Evolutionary conservation across 108 stramenopile genomes (phyloP).

Genomic region (Nannochloropsis gaditana): DNA sequence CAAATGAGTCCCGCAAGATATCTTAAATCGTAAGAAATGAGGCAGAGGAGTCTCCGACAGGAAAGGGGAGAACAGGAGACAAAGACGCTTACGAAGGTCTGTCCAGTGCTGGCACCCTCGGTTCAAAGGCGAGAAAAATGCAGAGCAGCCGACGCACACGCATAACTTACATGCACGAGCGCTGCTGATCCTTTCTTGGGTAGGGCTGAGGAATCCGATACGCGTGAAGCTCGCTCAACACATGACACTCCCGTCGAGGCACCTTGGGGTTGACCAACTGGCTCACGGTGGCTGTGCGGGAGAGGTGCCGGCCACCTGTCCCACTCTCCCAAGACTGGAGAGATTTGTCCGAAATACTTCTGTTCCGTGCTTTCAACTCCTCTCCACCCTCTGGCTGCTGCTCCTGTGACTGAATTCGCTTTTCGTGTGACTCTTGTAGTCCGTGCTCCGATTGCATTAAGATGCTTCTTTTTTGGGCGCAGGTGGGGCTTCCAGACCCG

Average conservation of each 20-base stretch:
- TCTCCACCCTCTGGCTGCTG: not conserved
- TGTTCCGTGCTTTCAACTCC: not conserved
- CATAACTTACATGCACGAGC: not conserved
- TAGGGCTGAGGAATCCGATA: not conserved
- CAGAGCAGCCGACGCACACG: too few relatives aligned
- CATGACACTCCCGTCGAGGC: not conserved
- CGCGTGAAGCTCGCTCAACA: not conserved
- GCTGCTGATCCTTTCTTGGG: not conserved
- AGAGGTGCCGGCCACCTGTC: not conserved
- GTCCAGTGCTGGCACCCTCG: too few relatives aligned
- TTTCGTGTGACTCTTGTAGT: not conserved
- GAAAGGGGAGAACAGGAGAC: too few relatives aligned
- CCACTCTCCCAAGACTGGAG: not conserved
- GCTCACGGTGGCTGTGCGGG: not conserved
- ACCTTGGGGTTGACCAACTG: not conserved
- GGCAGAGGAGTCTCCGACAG: too few relatives aligned
- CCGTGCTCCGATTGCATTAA: too few relatives aligned
- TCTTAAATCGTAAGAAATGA: too few relatives aligned
- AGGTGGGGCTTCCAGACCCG: too few relatives aligned
- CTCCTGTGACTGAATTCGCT: not conserved
- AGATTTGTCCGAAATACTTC: not conserved
- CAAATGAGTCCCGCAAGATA: too few relatives aligned
- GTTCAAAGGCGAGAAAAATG: too few relatives aligned
- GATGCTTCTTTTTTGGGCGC: too few relatives aligned
- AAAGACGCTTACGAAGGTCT: too few relatives aligned